phyloP scores from a whole-genome alignment of 805 yeast genomes.

The Ogataea trehalophila region DNA sequence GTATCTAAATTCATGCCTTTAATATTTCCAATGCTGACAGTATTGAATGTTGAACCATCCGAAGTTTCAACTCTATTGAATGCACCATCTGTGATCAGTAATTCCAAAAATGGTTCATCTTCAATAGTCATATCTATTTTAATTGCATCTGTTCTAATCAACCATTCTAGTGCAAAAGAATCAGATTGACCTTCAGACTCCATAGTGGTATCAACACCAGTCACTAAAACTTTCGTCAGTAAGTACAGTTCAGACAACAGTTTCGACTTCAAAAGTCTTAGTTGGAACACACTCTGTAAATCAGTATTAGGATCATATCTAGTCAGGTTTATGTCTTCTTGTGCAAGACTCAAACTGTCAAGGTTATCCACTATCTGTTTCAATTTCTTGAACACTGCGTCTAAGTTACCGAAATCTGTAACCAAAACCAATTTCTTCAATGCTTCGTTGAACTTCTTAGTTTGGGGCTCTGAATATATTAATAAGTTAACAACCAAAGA shows the following conservation, averaged over 20 bases:
- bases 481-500: constrained; percentile 58
- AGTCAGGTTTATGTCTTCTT: constrained; percentile 37
- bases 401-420: constrained; percentile 61
- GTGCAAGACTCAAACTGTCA: constrained; percentile 3
- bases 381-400: constrained; percentile 15
- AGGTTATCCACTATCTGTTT: constrained; percentile 6
- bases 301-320: constrained; percentile 37
- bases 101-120: constrained; percentile 59
- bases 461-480: constrained; percentile 61
- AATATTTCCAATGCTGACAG: constrained; percentile 52
- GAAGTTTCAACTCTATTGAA: constrained; percentile 59
- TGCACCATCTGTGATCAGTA: constrained; percentile 56
- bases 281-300: constrained; percentile 25
- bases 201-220: constrained; percentile 13
- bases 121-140: constrained; percentile 66
- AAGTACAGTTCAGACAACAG: constrained; percentile 39
- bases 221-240: constrained; percentile 36
- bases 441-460: constrained; percentile 49
- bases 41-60: constrained; percentile 64
- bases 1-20: constrained; percentile 64
- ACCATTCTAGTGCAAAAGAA: constrained; percentile 43
- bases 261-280: constrained; percentile 33
- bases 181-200: constrained; percentile 21
- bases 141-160: constrained; percentile 62
- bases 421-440: constrained; percentile 64